These are phyloP conservation scores for Thalia dealbata DNA, from an alignment of 176 grass and related monocot genomes.

Conservation along the genomic window DNA sequence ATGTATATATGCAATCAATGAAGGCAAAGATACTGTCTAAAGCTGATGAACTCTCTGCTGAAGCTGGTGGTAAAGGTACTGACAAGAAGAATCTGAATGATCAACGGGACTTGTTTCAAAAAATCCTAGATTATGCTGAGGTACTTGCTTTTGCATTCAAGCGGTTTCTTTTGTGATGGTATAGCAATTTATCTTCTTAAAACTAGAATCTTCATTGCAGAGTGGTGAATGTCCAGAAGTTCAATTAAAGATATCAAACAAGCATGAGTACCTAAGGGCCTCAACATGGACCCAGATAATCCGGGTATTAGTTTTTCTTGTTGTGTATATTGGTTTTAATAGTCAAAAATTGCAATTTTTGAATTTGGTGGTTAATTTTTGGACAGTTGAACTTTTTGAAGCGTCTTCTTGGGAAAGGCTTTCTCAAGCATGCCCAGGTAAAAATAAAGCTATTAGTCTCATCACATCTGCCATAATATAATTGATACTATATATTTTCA, in stretches of 20 bases:
- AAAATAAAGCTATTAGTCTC: background rate
- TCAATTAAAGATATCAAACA: conserved; percentile 63
- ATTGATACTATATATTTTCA: too few relatives aligned
- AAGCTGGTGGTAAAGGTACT: conserved; percentile 83
- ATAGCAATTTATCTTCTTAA: background rate
- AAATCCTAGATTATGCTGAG: conserved; percentile 77
- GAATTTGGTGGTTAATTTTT: conserved; percentile 14
- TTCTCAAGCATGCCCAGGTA: conserved; percentile 92
- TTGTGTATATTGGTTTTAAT: background rate
- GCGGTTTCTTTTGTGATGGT: background rate
- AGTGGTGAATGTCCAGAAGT: conserved; percentile 55
- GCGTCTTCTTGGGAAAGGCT: conserved; percentile 64
- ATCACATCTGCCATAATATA: background rate
- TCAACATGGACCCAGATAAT: conserved; percentile 87
- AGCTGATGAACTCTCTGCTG: conserved; percentile 52
- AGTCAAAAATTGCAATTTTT: background rate
- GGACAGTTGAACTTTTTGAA: conserved; percentile 84
- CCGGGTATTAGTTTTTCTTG: conserved; percentile 34
- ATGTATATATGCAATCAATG: conserved; percentile 72
- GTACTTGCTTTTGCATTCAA: conserved; percentile 27
- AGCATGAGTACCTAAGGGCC: conserved; percentile 51
- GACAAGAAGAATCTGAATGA: conserved; percentile 97
- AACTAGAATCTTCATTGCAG: conserved; percentile 25
- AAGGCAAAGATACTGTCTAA: conserved; percentile 72
- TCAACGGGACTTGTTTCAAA: conserved; percentile 79